Percentiles rank a stretch among this genome's conserved stretches.
phyloP scores from a whole-genome alignment of 2,329 filamentous ascomycete species.

The Aspergillus ustus region DNA sequence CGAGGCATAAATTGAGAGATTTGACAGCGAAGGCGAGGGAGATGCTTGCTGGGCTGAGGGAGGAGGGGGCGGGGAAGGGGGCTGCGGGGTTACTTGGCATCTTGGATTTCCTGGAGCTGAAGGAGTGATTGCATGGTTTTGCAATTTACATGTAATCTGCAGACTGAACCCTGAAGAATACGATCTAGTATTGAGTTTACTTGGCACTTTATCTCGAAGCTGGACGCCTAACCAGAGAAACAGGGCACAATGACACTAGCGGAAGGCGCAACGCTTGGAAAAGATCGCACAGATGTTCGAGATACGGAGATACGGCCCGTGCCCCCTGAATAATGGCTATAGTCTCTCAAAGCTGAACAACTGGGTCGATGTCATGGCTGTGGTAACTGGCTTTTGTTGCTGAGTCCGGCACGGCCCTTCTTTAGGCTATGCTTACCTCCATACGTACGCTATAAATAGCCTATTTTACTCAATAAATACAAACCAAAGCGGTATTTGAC shows the following conservation, averaged over 20 bases:
- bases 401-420: neutral
- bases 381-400: neutral
- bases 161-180: neutral
- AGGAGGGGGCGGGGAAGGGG: neutral
- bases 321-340: neutral
- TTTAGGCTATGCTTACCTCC: neutral
- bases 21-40: constrained; percentile 6
- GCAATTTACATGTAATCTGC: neutral
- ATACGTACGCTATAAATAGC: neutral
- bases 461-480: neutral
- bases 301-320: neutral
- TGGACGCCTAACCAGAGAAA: neutral
- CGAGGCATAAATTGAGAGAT: neutral
- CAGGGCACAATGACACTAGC: neutral
- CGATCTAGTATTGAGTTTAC: neutral
- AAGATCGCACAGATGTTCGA: no score
- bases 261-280: neutral
- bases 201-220: neutral
- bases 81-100: constrained; percentile 1
- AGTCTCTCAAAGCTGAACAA: neutral
- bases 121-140: neutral
- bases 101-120: constrained; percentile 12
- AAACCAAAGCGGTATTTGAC: neutral
- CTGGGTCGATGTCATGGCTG: neutral
- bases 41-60: neutral